Base-by-base conservation (phyloP, 1,139 yeast genomes). In the Debaryomyces sp. region DNA sequence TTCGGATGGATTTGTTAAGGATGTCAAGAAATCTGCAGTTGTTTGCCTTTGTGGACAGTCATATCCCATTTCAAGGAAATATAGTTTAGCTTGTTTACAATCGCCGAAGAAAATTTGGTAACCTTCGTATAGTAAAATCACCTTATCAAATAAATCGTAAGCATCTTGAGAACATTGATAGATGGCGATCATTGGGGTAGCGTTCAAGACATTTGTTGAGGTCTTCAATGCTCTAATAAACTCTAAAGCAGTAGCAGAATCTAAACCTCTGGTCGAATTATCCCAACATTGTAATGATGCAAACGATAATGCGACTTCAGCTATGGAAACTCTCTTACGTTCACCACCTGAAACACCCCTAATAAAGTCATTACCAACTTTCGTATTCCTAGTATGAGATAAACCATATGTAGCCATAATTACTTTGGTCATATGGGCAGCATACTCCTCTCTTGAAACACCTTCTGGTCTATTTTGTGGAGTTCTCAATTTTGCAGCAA, bases 301-400 rank as follows among this genome's bases (percentile, higher is more conserved):
- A 9, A 8, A 8, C 12, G 29, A 26, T 89, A 72, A 1, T 12
- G 32, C 32, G 9, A 30, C 33, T n/a, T 30, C 33, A 6, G 44
- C 47, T 62, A 87, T 84, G 5, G 92, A 85, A 22, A 87, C 94
- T 67, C 95, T 84, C 68, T 87, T 87, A 58, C 94, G 77, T 69
- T 87, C 94, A 70, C 95, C 95, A 59, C 95, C 95, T 41, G 92
- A 85, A 32, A 87, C 89, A 67, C 95, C 95, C 60, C 92, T 78
- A 40, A 87, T 79, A 49, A 77, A 80, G 59, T 86, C 89, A 60
- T 82, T 79, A 49, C 92, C 92, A 30, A 86, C 91, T 55, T 80
- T 78, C 26, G 91, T 85, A 61, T 84, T 76, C 52, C 78, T 75
- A n/a, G 89, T 85, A 59, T 85, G 90, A 38, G 78, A 69, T 43